These are phyloP conservation scores for Lasiodiplodia citricola DNA, from an alignment of 2,329 filamentous ascomycete species.

Conservation along the genomic window DNA sequence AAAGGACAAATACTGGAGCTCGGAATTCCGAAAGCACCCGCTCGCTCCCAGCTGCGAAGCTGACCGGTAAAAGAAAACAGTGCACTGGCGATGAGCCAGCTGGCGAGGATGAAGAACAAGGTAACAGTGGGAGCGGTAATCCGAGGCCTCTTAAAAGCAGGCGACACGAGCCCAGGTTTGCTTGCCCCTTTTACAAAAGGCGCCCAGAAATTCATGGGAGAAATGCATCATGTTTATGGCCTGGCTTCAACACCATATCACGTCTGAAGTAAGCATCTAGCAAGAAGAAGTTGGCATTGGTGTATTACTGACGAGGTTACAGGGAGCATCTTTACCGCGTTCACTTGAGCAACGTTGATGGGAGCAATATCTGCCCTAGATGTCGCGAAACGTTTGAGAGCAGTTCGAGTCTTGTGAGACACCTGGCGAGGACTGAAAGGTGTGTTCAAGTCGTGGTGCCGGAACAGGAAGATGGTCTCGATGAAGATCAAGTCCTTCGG, in stretches of 20 bases:
- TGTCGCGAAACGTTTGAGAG: background rate
- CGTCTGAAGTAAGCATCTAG: background rate
- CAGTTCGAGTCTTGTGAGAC: background rate
- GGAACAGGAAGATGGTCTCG: background rate
- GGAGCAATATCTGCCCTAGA: background rate
- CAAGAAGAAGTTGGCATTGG: background rate
- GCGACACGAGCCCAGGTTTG: background rate
- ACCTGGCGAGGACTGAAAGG: background rate
- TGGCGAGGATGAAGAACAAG: background rate
- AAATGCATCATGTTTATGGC: background rate
- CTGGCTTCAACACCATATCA: background rate
- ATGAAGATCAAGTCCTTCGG: background rate
- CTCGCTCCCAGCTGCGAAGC: background rate
- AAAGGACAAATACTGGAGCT: background rate
- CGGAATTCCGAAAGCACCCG: background rate
- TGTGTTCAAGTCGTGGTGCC: background rate
- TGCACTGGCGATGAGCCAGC: background rate
- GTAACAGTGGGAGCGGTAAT: background rate
- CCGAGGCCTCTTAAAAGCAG: background rate
- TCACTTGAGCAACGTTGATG: background rate
- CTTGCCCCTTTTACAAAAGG: background rate
- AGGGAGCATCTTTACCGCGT: background rate
- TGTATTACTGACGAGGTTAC: background rate
- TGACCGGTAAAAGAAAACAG: background rate
- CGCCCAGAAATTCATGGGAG: background rate